Conservation (phyloP, 495 filamentous ascomycete species). For the Podospora didyma region DNA sequence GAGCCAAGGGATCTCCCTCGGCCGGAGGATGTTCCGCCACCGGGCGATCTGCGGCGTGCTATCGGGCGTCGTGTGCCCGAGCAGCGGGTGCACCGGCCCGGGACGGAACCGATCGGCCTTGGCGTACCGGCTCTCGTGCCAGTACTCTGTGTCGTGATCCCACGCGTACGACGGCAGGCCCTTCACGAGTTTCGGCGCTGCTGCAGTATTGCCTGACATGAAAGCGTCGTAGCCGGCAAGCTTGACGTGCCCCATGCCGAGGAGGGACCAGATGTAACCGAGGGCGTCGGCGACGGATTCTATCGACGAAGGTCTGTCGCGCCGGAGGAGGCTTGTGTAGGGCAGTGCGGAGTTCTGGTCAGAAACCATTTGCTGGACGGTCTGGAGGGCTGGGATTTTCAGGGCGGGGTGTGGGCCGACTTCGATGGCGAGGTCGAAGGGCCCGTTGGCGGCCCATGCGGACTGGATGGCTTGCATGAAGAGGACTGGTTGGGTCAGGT, state of each 20-base stretch:
- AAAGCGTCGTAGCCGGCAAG: no score
- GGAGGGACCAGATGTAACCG: constrained; percentile 25
- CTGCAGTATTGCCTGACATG: no score
- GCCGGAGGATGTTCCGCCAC: constrained; percentile 44
- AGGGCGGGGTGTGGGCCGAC: constrained; percentile 52
- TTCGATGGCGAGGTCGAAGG: constrained; percentile 35
- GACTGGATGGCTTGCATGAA: constrained; percentile 39
- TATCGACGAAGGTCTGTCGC: neutral
- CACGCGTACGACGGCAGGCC: constrained; percentile 35
- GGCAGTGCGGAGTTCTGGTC: neutral
- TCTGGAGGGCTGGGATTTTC: constrained; percentile 28
- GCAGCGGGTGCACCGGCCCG: constrained; percentile 40
- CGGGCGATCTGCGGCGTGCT: constrained; percentile 31
- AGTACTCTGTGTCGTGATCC: constrained; percentile 32
- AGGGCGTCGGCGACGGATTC: constrained; percentile 23
- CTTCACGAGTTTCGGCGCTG: no score
- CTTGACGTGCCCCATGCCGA: no score
- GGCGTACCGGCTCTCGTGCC: constrained; percentile 39
- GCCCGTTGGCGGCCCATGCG: no score
- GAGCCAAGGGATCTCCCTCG: constrained; percentile 41
- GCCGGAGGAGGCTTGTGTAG: neutral
- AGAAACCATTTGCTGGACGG: neutral
- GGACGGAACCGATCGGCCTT: constrained; percentile 34
- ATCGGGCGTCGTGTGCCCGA: constrained; percentile 35
- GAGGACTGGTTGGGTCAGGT: constrained; percentile 39